These are phyloP conservation scores for Neonectria ditissima DNA, from an alignment of 2,329 filamentous ascomycete genomes.

Conservation along the genomic window DNA sequence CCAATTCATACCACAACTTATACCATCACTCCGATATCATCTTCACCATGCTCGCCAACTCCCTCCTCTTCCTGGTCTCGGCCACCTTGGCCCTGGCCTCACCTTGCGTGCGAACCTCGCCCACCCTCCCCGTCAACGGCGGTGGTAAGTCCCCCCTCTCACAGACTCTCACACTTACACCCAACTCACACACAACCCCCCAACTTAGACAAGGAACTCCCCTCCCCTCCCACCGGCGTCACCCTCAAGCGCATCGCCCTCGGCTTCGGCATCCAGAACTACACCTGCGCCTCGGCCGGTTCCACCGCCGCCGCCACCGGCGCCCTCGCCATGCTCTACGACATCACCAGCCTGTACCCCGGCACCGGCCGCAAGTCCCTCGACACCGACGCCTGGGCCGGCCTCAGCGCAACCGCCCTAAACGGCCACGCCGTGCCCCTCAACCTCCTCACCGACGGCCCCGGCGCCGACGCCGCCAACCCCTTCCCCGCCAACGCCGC, in stretches of 20 bases:
- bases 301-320: constrained; percentile 57
- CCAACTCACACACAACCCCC: constrained; percentile 30
- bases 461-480: constrained; percentile 57
- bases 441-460: constrained; percentile 53
- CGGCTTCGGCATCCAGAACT: constrained; percentile 77
- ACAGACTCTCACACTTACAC: background rate
- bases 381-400: constrained; percentile 51
- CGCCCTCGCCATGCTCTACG: constrained; percentile 71
- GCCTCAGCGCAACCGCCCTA: constrained; percentile 56
- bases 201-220: constrained; percentile 56
- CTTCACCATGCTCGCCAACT: constrained; percentile 50
- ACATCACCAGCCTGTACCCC: constrained; percentile 65
- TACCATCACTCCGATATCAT: background rate
- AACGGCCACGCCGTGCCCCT: constrained; percentile 59
- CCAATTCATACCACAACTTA: constrained; percentile 22
- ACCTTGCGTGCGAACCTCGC: constrained; percentile 40
- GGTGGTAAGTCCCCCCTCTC: constrained; percentile 48
- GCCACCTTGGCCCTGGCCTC: constrained; percentile 49
- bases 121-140: constrained; percentile 54
- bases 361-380: constrained; percentile 55
- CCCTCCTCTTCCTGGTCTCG: constrained; percentile 49
- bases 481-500: constrained; percentile 58
- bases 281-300: constrained; percentile 65
- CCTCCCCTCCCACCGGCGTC: constrained; percentile 53
- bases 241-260: constrained; percentile 67